Conservation (phyloP, 2,329 filamentous ascomycete genomes). For the Fusarium sp. region DNA sequence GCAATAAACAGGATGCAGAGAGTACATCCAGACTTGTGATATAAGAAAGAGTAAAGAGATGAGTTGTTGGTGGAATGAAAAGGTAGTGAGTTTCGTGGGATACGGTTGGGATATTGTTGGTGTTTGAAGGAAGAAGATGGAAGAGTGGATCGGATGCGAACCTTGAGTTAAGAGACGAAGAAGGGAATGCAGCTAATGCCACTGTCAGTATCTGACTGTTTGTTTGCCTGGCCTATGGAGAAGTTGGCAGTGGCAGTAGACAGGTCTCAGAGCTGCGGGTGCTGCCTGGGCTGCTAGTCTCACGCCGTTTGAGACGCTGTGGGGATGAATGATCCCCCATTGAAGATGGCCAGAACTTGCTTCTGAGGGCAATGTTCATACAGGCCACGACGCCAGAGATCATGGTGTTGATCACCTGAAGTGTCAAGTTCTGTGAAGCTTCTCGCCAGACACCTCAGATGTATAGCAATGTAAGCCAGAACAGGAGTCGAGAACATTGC, state of each 20-base stretch:
- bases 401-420: rapidly evolving
- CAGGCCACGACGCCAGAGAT: too few species aligned
- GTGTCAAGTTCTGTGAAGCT: too few species aligned
- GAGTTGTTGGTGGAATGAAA: too few species aligned
- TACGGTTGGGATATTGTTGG: not conserved
- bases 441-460: not conserved
- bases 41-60: not conserved
- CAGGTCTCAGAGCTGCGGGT: rapidly evolving
- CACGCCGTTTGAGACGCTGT: not conserved
- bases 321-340: not conserved
- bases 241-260: too few species aligned
- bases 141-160: not conserved
- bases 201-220: not conserved
- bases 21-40: too few species aligned
- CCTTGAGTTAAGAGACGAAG: rapidly evolving
- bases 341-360: not conserved
- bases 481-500: rapidly evolving
- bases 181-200: rapidly evolving
- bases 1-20: not conserved
- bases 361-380: not conserved
- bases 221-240: rapidly evolving
- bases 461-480: rapidly evolving
- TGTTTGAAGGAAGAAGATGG: not conserved
- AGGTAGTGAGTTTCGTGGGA: too few species aligned
- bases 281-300: not conserved